Evolutionary conservation across 176 grass and related monocot genomes (phyloP), one percentile per base, ranked within the genome.

Genomic region (Typha latifolia): DNA sequence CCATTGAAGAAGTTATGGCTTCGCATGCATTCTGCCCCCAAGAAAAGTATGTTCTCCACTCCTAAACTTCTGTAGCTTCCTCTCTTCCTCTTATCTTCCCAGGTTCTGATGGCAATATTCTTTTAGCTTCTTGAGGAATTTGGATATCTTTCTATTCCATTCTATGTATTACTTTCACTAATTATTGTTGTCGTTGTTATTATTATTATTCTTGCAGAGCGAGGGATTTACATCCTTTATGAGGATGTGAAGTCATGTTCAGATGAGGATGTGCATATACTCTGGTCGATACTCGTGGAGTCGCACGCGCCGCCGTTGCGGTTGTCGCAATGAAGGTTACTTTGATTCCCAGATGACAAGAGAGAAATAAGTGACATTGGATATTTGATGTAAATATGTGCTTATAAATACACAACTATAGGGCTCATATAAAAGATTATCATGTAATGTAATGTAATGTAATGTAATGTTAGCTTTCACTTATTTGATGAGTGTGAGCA

Each of bases 191-290:
- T 22, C 32, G 9, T 16, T 22, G 32, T 47, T 43, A 10, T 31
- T 14, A 5, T 19, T 47, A 3, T 66, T 10, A 22, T 57, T 12
- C 66, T 62, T 18, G 27, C 69, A 92, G 88, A 84, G 66, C 64
- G 75, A 74, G 93, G 93, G 51, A 97, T 97, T 65, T 97, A 92
- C 67, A 97, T 92, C 76, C 74, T 97, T 61, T 89, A 97, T 64
- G 93, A 97, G 71, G 93, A 97, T 78, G 93, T 97, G 48, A 89
- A 97, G 85, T 91, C 89, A 77, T 97, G 93, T 80, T 88, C 81
- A 32, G 89, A 82, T 59, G 93, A 97, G 83, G 93, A 97, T 78
- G 93, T 97, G 76, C 93, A 97, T 6, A 80, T 97, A 11, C 82
- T 97, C 50, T 97, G 93, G 93, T 86, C 93, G 56, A 97, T 97